phyloP scores from a whole-genome alignment of 495 filamentous ascomycete genomes.

The Trichoderma parareesei region DNA sequence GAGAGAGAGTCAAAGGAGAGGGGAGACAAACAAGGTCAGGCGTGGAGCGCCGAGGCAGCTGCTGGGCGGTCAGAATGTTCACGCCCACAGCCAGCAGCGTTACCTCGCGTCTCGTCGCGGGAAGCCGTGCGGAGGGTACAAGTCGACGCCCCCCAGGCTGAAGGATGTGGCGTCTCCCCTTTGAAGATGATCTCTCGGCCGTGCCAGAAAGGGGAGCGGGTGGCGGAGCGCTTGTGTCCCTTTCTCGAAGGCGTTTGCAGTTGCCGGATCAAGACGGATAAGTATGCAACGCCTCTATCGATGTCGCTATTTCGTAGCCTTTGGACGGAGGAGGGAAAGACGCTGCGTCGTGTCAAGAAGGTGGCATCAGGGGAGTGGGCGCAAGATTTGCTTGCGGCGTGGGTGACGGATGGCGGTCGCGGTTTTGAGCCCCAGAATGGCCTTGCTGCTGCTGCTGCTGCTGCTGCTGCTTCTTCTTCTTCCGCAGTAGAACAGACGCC shows the following conservation, averaged over 20 bases:
- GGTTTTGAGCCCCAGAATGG: not conserved
- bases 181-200: not conserved
- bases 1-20: not conserved
- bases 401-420: slow-evolving; percentile 7
- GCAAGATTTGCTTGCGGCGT: slow-evolving; percentile 8
- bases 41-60: not conserved
- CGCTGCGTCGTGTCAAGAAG: slow-evolving; percentile 2
- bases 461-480: not conserved
- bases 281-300: not conserved
- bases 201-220: slow-evolving; percentile 1
- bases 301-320: not conserved
- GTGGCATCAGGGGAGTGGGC: slow-evolving; percentile 1
- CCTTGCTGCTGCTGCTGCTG: too few relatives aligned
- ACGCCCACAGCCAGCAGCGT: not conserved
- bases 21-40: not conserved
- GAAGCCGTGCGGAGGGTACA: not conserved
- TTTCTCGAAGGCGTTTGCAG: not conserved
- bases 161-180: not conserved
- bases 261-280: not conserved
- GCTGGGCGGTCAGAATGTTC: not conserved
- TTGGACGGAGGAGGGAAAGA: not conserved
- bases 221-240: not conserved
- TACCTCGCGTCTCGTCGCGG: not conserved
- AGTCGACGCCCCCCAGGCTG: not conserved
- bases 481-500: not conserved